These are phyloP conservation scores for Lodderomyces jiufengensis DNA, from an alignment of 1,139 yeast genomes.

Conservation along the genomic window DNA sequence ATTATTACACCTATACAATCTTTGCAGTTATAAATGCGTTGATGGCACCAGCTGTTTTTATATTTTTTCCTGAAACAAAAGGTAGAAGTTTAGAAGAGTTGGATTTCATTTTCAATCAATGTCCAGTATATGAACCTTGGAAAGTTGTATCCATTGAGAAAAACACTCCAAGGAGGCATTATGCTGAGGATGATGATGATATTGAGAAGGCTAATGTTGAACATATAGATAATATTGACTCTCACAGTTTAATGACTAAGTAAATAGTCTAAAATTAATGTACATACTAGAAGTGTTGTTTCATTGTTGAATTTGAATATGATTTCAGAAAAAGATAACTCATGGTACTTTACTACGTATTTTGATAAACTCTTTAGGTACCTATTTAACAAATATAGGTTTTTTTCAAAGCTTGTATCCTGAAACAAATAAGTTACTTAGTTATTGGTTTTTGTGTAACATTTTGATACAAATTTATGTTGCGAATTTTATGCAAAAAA, in stretches of 20 bases:
- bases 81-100: slow-evolving; percentile 58
- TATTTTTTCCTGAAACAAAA: slow-evolving; percentile 60
- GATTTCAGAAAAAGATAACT: too few relatives aligned
- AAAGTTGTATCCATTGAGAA: slow-evolving; percentile 36
- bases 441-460: too few relatives aligned
- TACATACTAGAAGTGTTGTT: too few relatives aligned
- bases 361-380: too few relatives aligned
- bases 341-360: too few relatives aligned
- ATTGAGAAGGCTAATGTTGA: slow-evolving; percentile 10
- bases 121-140: slow-evolving; percentile 37
- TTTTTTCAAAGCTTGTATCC: too few relatives aligned
- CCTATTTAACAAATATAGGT: too few relatives aligned
- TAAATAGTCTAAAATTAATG: too few relatives aligned
- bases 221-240: slow-evolving; percentile 8
- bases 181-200: slow-evolving; percentile 3
- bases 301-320: too few relatives aligned
- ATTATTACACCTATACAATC: slow-evolving; percentile 31
- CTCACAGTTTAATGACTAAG: neutral
- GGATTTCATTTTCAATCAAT: slow-evolving; percentile 52
- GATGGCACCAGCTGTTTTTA: slow-evolving; percentile 52
- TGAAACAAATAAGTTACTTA: too few relatives aligned
- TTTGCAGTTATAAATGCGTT: slow-evolving; percentile 41
- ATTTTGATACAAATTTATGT: too few relatives aligned
- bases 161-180: slow-evolving; percentile 5
- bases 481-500: too few relatives aligned